These are phyloP conservation scores for Schizochytrium sp. DNA, from an alignment of 108 stramenopile species.

Conservation along the genomic window DNA sequence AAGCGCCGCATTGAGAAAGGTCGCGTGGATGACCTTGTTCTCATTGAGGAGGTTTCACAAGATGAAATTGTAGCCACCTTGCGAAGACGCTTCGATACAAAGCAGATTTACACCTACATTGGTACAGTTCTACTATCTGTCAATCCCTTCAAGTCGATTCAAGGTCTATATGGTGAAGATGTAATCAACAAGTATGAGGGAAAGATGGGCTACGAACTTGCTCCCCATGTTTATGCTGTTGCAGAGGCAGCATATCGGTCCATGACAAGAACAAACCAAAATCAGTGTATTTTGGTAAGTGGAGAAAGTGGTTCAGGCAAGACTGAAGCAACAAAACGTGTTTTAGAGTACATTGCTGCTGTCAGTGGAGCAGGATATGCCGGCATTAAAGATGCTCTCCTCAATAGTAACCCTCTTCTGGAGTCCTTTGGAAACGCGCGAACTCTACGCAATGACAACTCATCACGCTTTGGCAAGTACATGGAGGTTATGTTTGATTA, in stretches of 20 bases:
- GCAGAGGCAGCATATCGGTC: constrained; percentile 94
- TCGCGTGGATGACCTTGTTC: constrained; percentile 81
- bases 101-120: constrained; percentile 93
- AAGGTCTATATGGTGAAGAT: not conserved
- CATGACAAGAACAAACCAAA: constrained; percentile 77
- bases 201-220: constrained; percentile 62
- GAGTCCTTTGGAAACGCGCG: constrained; percentile 92
- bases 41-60: constrained; percentile 85
- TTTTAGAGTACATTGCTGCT: constrained; percentile 92
- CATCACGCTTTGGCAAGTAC: constrained; percentile 92
- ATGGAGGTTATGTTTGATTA: constrained; percentile 83
- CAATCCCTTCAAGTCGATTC: constrained; percentile 91
- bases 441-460: constrained; percentile 90
- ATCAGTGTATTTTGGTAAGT: constrained; percentile 20
- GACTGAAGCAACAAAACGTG: constrained; percentile 82
- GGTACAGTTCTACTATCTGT: constrained; percentile 93
- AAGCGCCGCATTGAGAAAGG: constrained; percentile 58
- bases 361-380: constrained; percentile 72
- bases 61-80: constrained; percentile 87
- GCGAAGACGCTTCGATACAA: constrained; percentile 83
- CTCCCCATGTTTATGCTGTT: constrained; percentile 91
- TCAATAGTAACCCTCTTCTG: constrained; percentile 89
- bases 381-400: constrained; percentile 79
- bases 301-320: constrained; percentile 41
- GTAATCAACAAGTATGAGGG: constrained; percentile 40